Evolutionary conservation across 441 rosid genomes (phyloP).

Genomic region (Daphne laureola): DNA sequence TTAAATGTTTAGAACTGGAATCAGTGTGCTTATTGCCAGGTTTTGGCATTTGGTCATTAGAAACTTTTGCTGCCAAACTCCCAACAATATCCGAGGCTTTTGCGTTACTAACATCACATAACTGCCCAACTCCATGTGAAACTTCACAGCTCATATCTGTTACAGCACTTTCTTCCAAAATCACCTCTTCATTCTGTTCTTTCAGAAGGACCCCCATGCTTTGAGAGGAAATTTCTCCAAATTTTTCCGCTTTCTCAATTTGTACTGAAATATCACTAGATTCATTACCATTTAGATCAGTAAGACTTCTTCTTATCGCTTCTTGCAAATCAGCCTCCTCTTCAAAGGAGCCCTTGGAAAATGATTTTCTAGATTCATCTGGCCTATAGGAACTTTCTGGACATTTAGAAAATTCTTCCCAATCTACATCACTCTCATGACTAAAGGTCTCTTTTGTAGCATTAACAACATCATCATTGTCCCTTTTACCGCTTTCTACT

Average conservation of each 20-base stretch:
- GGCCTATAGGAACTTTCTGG: slow-evolving; percentile 22
- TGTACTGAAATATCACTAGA: slow-evolving; percentile 17
- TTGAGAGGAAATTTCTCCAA: slow-evolving; percentile 21
- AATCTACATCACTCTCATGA: slow-evolving; percentile 58
- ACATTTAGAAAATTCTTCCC: slow-evolving; percentile 49
- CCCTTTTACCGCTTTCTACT: slow-evolving; percentile 17
- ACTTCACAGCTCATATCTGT: slow-evolving; percentile 21
- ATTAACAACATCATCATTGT: slow-evolving; percentile 19
- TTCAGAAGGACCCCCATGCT: slow-evolving; percentile 14
- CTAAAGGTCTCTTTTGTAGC: slow-evolving; percentile 25
- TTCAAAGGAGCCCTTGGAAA: slow-evolving; percentile 57
- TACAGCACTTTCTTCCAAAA: slow-evolving; percentile 19
- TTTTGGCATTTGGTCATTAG: slow-evolving; percentile 18
- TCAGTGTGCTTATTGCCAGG: slow-evolving; percentile 16
- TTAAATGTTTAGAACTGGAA: slow-evolving; percentile 20
- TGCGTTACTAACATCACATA: slow-evolving; percentile 17
- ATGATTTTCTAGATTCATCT: slow-evolving; percentile 23
- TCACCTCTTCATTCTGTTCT: slow-evolving; percentile 22
- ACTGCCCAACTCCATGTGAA: slow-evolving; percentile 21
- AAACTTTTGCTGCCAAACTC: slow-evolving; percentile 17
- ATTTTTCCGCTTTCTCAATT: slow-evolving; percentile 14
- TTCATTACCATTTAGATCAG: slow-evolving; percentile 33
- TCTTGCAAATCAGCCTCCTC: slow-evolving; percentile 84
- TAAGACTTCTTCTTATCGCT: slow-evolving; percentile 86
- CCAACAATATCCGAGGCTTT: slow-evolving; percentile 20